phyloP scores from a whole-genome alignment of 2,329 filamentous ascomycete species.

The Cytospora chrysosperma region DNA sequence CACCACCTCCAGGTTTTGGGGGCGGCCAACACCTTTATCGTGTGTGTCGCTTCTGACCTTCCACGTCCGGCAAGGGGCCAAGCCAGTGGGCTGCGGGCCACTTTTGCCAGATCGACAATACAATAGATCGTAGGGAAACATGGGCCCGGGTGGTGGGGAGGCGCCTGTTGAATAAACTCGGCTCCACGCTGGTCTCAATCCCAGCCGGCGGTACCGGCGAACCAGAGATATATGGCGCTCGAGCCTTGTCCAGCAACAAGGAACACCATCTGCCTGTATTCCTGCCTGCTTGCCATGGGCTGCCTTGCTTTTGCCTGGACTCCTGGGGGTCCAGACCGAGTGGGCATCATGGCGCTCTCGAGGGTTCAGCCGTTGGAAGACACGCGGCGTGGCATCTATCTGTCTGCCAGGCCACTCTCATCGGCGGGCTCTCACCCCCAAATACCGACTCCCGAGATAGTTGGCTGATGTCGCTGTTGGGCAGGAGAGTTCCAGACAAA shows the following conservation, averaged over 20 bases:
- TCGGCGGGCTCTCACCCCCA: neutral
- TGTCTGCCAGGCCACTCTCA: neutral
- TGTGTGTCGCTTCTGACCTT: neutral
- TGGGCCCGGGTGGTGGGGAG: no score
- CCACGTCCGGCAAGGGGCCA: neutral
- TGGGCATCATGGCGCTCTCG: neutral
- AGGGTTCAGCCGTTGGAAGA: neutral
- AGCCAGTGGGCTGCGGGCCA: neutral
- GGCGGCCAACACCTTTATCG: neutral
- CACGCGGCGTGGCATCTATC: neutral
- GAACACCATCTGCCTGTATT: neutral
- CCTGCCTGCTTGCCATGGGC: neutral
- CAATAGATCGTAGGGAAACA: neutral
- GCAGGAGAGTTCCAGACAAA: neutral
- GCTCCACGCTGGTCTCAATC: no score
- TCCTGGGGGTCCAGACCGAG: neutral
- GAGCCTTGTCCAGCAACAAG: neutral
- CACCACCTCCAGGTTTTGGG: neutral
- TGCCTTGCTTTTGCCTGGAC: neutral
- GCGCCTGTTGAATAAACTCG: no score
- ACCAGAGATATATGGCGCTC: neutral
- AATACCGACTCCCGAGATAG: neutral
- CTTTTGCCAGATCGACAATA: neutral
- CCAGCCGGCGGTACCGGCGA: no score
- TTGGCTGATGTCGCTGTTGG: neutral